Evolutionary conservation across 176 grass and related monocot species (phyloP), one percentile per base, ranked within the genome.

Genomic region (Typha latifolia): DNA sequence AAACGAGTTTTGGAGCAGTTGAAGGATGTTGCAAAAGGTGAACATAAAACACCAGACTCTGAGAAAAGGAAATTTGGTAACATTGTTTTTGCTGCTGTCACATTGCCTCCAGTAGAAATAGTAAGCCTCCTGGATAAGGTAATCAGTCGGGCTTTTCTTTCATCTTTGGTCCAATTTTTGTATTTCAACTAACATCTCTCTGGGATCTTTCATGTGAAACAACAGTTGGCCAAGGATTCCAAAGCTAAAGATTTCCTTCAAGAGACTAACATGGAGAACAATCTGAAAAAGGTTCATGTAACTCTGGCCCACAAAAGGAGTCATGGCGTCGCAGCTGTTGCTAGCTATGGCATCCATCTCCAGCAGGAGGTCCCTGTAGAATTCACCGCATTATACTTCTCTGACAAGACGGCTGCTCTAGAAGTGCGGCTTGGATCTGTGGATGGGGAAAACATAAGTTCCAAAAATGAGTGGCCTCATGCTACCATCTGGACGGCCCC

Each of bases 281-380:
- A 67, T 49, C 88, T 97, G 15, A 86, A 62, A 34, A 92, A 82
- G 69, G 85, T 75, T 53, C 93, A 97, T 48, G 70, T 97, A 29
- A 97, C 93, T 67, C 85, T 97, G 3, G 93, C 93, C 62, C 93
- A 97, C 69, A 97, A 97, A 82, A 82, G 82, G 79, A 84, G 50
- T 57, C 93, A 97, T 55, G 93, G 93, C 47, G 93, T 91, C 50
- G 69, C 88, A 37, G 74, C 85, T 0, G 88, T 97, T 14, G 88
- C 93, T 53, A 92, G 78, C 69, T 97, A 86, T 14, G 83, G 88
- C 47, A 63, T 86, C 34, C 68, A 86, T 77, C 75, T 84, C 65
- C 76, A 92, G 12, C 85, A 97, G 79, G 68, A 82, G 49, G 85
- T 89, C 47, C 78, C 88, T 0, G 85, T 97, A 15, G 72, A 65